Evolutionary conservation across 2,329 filamentous ascomycete species (phyloP).

Genomic region (Apiospora sp.): DNA sequence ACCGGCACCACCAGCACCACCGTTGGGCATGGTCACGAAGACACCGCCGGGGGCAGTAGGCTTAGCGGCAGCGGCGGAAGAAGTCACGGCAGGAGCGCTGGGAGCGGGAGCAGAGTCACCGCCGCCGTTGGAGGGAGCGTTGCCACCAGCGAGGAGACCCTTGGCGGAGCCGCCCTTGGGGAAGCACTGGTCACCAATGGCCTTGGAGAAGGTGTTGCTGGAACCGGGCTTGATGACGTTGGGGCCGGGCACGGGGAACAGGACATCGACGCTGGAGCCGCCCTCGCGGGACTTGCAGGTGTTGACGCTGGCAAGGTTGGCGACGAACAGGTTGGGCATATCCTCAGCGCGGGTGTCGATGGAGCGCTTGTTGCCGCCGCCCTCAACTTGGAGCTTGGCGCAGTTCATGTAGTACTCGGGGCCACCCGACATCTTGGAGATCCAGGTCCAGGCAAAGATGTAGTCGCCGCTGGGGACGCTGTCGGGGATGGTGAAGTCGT

Average conservation of each 20-base stretch:
- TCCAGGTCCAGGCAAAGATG: conserved; percentile 77
- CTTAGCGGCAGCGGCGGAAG: conserved; percentile 5
- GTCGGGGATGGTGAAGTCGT: conserved; percentile 67
- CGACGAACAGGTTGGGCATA: conserved; percentile 74
- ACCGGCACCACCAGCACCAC: conserved; percentile 1
- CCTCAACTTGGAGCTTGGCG: conserved; percentile 40
- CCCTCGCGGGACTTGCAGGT: conserved; percentile 62
- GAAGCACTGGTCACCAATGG: conserved; percentile 37
- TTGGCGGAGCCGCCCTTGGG: conserved; percentile 37
- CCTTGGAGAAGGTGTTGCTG: conserved; percentile 42
- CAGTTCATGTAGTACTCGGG: conserved; percentile 70
- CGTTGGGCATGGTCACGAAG: conserved; percentile 25
- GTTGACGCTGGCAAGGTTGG: conserved; percentile 63
- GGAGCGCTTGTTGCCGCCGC: conserved; percentile 53
- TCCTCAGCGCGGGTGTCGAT: conserved; percentile 29
- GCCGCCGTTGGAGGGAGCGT: conserved; percentile 13
- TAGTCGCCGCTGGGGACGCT: conserved; percentile 70
- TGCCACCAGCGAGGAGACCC: conserved; percentile 36
- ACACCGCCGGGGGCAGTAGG: conserved; percentile 18
- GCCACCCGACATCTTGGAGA: conserved; percentile 73
- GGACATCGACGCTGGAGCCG: conserved; percentile 57
- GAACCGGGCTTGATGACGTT: conserved; percentile 53
- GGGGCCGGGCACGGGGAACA: conserved; percentile 69
- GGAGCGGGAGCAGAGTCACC: conserved; percentile 10
- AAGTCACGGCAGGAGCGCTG: conserved; percentile 24